Conservation (phyloP, 257 asterid species). For the Solanum etuberosum region DNA sequence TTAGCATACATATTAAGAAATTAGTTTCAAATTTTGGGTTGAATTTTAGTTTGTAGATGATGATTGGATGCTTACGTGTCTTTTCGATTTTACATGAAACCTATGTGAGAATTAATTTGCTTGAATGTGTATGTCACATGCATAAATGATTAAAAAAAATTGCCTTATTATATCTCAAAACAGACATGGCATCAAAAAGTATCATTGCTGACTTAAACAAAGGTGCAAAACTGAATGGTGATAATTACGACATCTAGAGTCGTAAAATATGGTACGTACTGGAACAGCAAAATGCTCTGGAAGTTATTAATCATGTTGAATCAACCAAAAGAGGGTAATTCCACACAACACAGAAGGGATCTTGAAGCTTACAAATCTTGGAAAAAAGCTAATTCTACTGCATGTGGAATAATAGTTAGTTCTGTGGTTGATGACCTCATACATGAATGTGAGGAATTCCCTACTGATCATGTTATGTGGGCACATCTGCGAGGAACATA, state of each 20-base stretch:
- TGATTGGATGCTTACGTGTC: not conserved
- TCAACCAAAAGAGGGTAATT: not conserved
- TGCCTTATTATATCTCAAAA: not conserved
- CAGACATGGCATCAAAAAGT: not conserved
- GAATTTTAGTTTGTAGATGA: not conserved
- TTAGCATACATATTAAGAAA: not conserved
- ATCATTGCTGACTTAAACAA: not conserved
- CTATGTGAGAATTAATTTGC: not conserved
- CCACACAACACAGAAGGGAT: not conserved
- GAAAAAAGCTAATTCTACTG: not conserved
- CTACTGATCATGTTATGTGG: too few relatives aligned
- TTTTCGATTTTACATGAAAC: not conserved
- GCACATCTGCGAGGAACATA: not conserved
- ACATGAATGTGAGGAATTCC: too few relatives aligned
- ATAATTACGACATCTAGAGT: not conserved
- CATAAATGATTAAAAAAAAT: too few relatives aligned
- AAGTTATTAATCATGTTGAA: not conserved
- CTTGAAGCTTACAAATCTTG: not conserved
- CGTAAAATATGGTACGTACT: not conserved
- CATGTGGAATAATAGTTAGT: too few relatives aligned
- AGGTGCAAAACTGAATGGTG: too few relatives aligned
- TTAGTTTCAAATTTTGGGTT: not conserved
- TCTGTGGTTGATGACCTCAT: too few relatives aligned
- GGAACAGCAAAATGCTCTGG: too few relatives aligned
- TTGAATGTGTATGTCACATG: not conserved